These are phyloP conservation scores for Auricularia auricula-judae DNA, from an alignment of 768 basidiomycete species.

Conservation along the genomic window DNA sequence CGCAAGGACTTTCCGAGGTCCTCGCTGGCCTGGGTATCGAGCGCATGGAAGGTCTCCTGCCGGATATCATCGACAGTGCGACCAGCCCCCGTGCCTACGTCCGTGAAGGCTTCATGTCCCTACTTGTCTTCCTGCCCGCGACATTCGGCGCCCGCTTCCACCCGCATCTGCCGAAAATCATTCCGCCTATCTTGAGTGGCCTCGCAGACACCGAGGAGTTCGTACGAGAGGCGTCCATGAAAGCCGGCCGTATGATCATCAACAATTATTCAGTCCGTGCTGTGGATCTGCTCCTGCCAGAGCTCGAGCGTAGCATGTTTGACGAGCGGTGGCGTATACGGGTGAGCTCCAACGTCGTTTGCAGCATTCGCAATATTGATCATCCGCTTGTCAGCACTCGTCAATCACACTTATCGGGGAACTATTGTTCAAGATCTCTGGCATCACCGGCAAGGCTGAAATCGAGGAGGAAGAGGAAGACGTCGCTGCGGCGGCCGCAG, in stretches of 20 bases:
- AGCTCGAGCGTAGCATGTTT: constrained; percentile 91
- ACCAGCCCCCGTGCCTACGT: constrained; percentile 84
- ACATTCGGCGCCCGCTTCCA: constrained; percentile 96
- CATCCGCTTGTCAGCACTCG: constrained; percentile 50
- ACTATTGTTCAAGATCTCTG: constrained; percentile 90
- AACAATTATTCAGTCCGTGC: constrained; percentile 87
- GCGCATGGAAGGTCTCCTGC: constrained; percentile 83
- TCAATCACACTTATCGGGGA: constrained; percentile 95
- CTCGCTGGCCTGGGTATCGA: constrained; percentile 97
- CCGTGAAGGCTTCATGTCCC: constrained; percentile 96
- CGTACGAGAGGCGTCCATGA: constrained; percentile 95
- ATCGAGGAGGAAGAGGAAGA: constrained; percentile 65
- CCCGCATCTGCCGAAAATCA: constrained; percentile 90
- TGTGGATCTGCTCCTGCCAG: constrained; percentile 86
- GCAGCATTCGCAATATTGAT: constrained; percentile 1
- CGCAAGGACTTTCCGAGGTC: constrained; percentile 93
- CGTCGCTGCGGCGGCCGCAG: constrained; percentile 54
- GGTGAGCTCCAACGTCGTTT: constrained; percentile 32
- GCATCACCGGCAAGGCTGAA: constrained; percentile 82
- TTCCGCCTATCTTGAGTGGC: constrained; percentile 83
- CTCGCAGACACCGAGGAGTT: constrained; percentile 89
- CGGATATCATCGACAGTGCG: constrained; percentile 87
- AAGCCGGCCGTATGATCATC: constrained; percentile 97
- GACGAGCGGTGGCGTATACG: constrained; percentile 92
- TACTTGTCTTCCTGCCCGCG: constrained; percentile 88